Evolutionary conservation across 139 green algal species (phyloP).

Genomic region (Limnomonas spitsbergensis): DNA sequence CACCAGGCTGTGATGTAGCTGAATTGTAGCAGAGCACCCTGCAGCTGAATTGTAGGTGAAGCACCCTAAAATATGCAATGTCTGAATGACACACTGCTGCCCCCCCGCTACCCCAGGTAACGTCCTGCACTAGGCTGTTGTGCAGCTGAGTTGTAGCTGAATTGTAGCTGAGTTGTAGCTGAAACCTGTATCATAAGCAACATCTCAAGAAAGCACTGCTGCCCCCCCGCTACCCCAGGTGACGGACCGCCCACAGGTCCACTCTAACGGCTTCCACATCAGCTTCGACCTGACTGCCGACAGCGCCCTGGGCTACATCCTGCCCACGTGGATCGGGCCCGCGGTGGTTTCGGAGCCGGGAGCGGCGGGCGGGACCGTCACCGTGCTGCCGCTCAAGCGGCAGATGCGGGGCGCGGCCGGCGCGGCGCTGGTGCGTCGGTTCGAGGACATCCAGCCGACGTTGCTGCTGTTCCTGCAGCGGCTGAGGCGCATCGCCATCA

Average conservation of each 20-base stretch:
- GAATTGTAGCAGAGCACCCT: no score
- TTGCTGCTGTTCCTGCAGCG: constrained; percentile 56
- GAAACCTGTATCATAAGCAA: no score
- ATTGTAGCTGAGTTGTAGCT: no score
- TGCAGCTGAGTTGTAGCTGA: no score
- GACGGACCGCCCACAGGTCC: constrained; percentile 34
- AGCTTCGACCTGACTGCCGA: constrained; percentile 42
- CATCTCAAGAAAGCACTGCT: no score
- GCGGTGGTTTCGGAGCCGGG: neutral
- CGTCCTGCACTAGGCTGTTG: no score
- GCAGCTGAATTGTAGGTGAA: no score
- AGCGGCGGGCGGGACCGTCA: constrained; percentile 16
- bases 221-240: constrained; percentile 9
- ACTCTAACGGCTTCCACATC: constrained; percentile 51
- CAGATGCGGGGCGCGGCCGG: constrained; percentile 9
- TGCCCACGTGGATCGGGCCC: constrained; percentile 42
- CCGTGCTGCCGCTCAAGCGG: constrained; percentile 36
- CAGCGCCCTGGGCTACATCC: constrained; percentile 44
- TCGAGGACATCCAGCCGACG: constrained; percentile 41
- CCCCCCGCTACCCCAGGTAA: no score
- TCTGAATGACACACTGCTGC: no score
- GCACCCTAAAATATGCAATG: no score
- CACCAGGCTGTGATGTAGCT: no score
- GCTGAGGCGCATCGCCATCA: neutral
- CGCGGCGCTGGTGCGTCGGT: constrained; percentile 27